These are phyloP conservation scores for Ustilago lituana DNA, from an alignment of 1,284 basidiomycete genomes.

Conservation along the genomic window DNA sequence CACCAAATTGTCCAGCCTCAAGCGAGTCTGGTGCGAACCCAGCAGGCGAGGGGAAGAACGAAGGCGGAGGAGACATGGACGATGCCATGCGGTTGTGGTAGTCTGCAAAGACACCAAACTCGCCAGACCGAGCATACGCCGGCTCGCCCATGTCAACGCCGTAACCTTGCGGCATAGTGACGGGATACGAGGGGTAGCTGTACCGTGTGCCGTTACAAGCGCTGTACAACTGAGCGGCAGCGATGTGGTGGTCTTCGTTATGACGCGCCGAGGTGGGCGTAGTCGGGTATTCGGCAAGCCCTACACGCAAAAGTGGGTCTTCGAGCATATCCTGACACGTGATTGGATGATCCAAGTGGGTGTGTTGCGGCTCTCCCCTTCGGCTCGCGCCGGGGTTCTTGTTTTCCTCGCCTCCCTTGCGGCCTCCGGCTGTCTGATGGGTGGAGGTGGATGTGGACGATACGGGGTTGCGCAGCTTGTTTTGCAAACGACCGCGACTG, in stretches of 20 bases:
- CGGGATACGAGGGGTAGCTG: constrained; percentile 9
- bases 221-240: constrained; percentile 30
- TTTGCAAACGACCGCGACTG: constrained; percentile 21
- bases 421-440: neutral
- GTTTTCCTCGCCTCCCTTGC: neutral
- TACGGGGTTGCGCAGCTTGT: constrained; percentile 31
- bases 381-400: neutral
- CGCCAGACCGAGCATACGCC: constrained; percentile 5
- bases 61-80: constrained; percentile 24
- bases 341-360: neutral
- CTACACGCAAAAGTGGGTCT: constrained; percentile 31
- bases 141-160: constrained; percentile 5
- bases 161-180: constrained; percentile 5
- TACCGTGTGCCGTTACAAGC: constrained; percentile 22
- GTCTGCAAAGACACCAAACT: constrained; percentile 5
- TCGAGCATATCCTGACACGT: constrained; percentile 20
- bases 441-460: constrained; percentile 1
- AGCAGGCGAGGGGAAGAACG: constrained; percentile 13
- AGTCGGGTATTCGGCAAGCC: constrained; percentile 22
- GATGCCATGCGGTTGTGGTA: constrained; percentile 14
- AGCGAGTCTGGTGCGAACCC: constrained; percentile 2
- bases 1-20: constrained; percentile 6
- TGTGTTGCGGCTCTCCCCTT: constrained; percentile 13
- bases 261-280: constrained; percentile 11
- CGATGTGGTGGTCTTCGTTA: constrained; percentile 41